phyloP scores from a whole-genome alignment of 2,329 filamentous ascomycete genomes.

The Xylaria sp. region DNA sequence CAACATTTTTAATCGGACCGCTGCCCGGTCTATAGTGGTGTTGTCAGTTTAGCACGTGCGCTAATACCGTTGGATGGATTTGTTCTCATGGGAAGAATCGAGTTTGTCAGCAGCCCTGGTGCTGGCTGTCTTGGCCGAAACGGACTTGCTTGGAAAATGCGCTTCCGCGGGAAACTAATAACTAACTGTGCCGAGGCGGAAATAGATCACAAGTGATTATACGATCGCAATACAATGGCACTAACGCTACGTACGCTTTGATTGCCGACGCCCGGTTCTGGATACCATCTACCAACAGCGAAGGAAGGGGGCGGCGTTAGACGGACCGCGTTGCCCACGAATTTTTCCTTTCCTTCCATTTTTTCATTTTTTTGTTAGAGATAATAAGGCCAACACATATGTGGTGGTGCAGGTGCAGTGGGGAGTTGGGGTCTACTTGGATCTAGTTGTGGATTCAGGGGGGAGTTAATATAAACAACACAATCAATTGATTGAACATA shows the following conservation, averaged over 20 bases:
- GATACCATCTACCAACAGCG: conserved; percentile 11
- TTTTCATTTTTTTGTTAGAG: background rate
- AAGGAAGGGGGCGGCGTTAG: background rate
- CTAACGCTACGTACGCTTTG: background rate
- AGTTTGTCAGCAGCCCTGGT: conserved; percentile 21
- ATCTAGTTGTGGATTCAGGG: background rate
- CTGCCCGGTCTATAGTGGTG: background rate
- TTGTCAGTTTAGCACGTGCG: background rate
- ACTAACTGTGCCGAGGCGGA: background rate
- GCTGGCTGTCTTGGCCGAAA: conserved; percentile 5
- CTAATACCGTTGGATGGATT: background rate
- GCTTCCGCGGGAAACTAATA: background rate
- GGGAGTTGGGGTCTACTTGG: background rate
- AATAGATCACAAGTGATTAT: background rate
- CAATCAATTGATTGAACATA: background rate
- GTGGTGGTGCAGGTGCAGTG: background rate
- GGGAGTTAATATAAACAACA: background rate
- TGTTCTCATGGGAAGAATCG: background rate
- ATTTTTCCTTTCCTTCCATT: background rate
- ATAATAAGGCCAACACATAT: background rate
- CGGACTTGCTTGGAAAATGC: background rate
- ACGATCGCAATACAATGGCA: background rate
- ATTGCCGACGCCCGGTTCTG: conserved; percentile 17
- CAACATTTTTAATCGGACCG: background rate
- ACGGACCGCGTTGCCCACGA: background rate